phyloP scores from a whole-genome alignment of 805 yeast species.

The Saccharomyces paradoxus region DNA sequence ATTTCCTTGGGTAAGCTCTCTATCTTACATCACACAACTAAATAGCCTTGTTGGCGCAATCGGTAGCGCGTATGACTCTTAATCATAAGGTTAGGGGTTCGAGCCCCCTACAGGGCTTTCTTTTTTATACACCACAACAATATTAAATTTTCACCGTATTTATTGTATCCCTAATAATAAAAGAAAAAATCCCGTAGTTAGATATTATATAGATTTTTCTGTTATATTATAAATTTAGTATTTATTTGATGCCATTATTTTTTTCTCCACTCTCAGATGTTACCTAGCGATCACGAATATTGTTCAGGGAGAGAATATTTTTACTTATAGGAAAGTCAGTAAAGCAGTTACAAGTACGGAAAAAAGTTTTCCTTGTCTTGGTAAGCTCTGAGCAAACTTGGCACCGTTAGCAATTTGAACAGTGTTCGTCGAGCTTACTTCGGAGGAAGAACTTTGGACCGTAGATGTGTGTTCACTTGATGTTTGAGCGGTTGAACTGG shows the following conservation, averaged over 20 bases:
- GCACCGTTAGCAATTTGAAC: background rate
- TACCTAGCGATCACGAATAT: background rate
- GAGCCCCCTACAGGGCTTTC: slow-evolving; percentile 18
- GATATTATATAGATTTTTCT: too few species aligned
- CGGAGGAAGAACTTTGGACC: background rate
- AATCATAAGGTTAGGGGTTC: slow-evolving; percentile 19
- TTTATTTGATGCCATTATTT: too few species aligned
- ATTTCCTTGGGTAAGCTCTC: too few species aligned
- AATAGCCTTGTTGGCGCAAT: slow-evolving; percentile 19
- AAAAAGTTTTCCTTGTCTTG: background rate
- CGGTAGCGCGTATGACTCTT: slow-evolving; percentile 20
- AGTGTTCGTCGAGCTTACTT: background rate
- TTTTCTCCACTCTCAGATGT: background rate
- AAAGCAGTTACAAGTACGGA: background rate
- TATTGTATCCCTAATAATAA: too few species aligned
- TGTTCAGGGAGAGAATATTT: background rate
- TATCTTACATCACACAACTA: too few species aligned
- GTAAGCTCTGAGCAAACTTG: background rate
- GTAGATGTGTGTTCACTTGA: background rate
- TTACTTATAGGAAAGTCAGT: background rate
- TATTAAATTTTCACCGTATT: too few species aligned
- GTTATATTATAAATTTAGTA: too few species aligned
- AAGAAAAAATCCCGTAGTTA: too few species aligned
- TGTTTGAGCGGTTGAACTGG: background rate
- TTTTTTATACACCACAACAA: background rate